Evolutionary conservation across 169 alveolate species (phyloP).

Genomic region (Eimeria necatrix): DNA sequence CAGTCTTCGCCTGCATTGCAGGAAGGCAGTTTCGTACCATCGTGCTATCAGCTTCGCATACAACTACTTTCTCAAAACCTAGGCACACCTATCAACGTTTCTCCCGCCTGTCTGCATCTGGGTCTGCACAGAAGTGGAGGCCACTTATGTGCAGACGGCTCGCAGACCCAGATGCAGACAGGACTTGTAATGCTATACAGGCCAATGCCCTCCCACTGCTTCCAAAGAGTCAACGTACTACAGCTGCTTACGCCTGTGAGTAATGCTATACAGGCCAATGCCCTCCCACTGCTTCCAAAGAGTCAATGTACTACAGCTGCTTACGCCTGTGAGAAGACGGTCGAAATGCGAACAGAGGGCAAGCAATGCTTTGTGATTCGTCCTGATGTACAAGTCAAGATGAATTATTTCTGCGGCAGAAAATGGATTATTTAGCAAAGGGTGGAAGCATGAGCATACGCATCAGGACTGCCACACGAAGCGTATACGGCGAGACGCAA

Average conservation of each 20-base stretch:
- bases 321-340: conserved; percentile 64
- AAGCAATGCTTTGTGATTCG: conserved; percentile 74
- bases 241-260: conserved; percentile 14
- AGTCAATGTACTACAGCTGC: not conserved
- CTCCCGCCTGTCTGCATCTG: no score
- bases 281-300: not conserved
- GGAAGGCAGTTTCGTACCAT: not conserved
- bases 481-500: not conserved
- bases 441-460: not conserved
- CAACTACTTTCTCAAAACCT: no score
- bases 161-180: no score
- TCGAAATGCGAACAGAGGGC: conserved; percentile 70
- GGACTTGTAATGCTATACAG: no score
- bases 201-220: not conserved
- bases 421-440: not conserved
- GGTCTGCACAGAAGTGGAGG: no score
- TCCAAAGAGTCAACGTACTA: not conserved
- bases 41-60: no score
- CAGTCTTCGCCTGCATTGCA: conserved; percentile 70
- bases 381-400: conserved; percentile 69
- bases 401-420: conserved; percentile 62
- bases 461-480: not conserved
- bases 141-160: no score
- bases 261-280: not conserved
- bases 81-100: no score